phyloP scores from a whole-genome alignment of 2,329 filamentous ascomycete genomes.

The Alternaria incomplexa region DNA sequence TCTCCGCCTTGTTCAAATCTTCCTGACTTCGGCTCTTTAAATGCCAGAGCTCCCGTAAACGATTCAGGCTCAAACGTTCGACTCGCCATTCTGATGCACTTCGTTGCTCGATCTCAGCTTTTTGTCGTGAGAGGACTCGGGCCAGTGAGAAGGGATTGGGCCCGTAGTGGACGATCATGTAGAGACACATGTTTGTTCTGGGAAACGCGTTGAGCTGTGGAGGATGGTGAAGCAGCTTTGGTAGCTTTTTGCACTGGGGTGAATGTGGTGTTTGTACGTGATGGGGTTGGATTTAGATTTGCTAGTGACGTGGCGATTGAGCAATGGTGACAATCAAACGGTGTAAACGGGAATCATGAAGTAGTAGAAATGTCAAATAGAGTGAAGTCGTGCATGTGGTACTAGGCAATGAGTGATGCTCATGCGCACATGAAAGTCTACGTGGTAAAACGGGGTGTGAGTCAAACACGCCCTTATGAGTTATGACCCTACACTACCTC shows the following conservation, averaged over 20 bases:
- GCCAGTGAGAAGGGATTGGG: background rate
- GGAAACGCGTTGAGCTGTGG: rapidly evolving
- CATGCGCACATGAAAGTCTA: background rate
- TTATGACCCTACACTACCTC: background rate
- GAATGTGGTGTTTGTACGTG: background rate
- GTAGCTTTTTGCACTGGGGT: background rate
- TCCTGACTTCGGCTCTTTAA: background rate
- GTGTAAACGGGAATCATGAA: background rate
- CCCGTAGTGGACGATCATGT: background rate
- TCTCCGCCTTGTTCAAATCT: background rate
- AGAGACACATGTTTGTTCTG: background rate
- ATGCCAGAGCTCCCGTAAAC: background rate
- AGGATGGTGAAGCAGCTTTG: background rate
- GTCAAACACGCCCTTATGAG: background rate
- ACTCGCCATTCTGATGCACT: background rate
- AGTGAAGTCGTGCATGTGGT: background rate
- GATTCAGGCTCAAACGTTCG: background rate
- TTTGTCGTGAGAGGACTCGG: background rate
- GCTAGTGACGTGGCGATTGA: background rate
- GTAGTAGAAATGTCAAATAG: background rate
- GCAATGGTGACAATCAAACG: too few species aligned
- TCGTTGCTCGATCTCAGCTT: background rate
- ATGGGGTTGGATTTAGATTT: background rate
- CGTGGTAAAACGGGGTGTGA: background rate
- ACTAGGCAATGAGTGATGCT: background rate